Conservation (phyloP, 208 protist genomes). For the Crithidia acanthocephali region DNA sequence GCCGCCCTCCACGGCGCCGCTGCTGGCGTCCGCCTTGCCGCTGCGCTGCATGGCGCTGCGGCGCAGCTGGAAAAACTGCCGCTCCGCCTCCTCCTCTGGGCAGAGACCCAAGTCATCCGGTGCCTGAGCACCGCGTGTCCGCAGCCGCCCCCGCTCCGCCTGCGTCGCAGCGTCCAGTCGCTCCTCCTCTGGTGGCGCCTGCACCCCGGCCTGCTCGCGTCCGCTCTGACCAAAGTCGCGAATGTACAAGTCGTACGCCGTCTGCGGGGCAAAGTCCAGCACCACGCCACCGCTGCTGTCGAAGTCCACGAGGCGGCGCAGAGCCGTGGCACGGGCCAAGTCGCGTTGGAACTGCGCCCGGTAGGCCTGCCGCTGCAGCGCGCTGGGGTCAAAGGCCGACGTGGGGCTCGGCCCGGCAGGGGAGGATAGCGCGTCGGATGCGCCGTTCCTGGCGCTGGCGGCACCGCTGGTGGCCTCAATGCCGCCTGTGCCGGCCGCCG, state of each 20-base stretch:
- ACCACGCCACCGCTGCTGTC: constrained; percentile 69
- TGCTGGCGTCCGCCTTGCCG: constrained; percentile 15
- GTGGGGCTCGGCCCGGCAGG: constrained; percentile 8
- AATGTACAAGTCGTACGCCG: constrained; percentile 89
- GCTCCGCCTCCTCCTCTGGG: constrained; percentile 63
- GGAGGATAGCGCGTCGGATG: neutral
- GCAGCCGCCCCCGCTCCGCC: constrained; percentile 58
- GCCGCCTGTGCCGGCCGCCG: neutral
- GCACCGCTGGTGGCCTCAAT: neutral
- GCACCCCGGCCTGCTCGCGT: constrained; percentile 53
- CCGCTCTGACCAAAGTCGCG: constrained; percentile 69
- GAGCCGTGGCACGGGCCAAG: constrained; percentile 61
- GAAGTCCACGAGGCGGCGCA: constrained; percentile 85
- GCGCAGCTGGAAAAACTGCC: constrained; percentile 34
- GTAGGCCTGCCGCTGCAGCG: constrained; percentile 81
- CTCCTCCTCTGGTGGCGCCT: constrained; percentile 72
- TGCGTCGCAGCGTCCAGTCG: constrained; percentile 44
- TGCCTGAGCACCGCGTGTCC: constrained; percentile 43
- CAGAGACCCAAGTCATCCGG: constrained; percentile 83
- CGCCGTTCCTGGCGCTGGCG: too few relatives aligned
- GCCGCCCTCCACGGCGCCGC: neutral
- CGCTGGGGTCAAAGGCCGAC: constrained; percentile 28
- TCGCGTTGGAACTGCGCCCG: constrained; percentile 79
- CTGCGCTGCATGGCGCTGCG: constrained; percentile 19
- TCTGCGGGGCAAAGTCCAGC: constrained; percentile 76